phyloP scores from a whole-genome alignment of 371 early-diverging fungal genomes.

The Mortierella sp. region DNA sequence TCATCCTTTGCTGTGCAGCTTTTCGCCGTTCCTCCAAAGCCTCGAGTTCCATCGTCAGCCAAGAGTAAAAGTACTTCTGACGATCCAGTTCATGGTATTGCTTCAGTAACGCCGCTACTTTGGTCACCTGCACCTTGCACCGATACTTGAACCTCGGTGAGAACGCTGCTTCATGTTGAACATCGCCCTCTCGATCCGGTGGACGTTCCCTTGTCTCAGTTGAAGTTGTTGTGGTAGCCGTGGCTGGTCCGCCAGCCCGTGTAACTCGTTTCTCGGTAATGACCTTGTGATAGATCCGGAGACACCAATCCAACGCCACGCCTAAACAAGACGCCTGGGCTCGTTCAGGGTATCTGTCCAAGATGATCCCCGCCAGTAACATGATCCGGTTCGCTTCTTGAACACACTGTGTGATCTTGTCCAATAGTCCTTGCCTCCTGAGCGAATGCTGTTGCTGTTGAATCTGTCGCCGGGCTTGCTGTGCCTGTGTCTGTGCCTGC shows the following conservation, averaged over 20 bases:
- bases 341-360: constrained; percentile 43
- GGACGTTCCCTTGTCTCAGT: neutral
- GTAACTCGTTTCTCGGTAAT: constrained; percentile 14
- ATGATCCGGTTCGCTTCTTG: constrained; percentile 44
- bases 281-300: constrained; percentile 42
- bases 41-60: constrained; percentile 34
- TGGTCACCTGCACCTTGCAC: constrained; percentile 19
- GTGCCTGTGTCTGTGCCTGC: neutral
- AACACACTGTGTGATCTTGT: constrained; percentile 40
- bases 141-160: constrained; percentile 23
- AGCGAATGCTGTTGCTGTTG: constrained; percentile 17
- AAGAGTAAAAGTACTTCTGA: constrained; percentile 35
- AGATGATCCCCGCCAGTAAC: constrained; percentile 6
- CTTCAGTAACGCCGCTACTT: constrained; percentile 25
- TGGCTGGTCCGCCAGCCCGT: neutral
- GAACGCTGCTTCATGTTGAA: neutral
- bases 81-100: constrained; percentile 23
- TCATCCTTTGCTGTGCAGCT: constrained; percentile 26
- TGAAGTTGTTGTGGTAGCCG: neutral
- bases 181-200: neutral
- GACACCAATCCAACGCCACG: constrained; percentile 44
- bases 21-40: constrained; percentile 25
- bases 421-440: constrained; percentile 26
- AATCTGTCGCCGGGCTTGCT: neutral
- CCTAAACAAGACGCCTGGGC: constrained; percentile 32